Evolutionary conservation across 2,329 filamentous ascomycete genomes (phyloP).

Genomic region (Fusarium sp.): DNA sequence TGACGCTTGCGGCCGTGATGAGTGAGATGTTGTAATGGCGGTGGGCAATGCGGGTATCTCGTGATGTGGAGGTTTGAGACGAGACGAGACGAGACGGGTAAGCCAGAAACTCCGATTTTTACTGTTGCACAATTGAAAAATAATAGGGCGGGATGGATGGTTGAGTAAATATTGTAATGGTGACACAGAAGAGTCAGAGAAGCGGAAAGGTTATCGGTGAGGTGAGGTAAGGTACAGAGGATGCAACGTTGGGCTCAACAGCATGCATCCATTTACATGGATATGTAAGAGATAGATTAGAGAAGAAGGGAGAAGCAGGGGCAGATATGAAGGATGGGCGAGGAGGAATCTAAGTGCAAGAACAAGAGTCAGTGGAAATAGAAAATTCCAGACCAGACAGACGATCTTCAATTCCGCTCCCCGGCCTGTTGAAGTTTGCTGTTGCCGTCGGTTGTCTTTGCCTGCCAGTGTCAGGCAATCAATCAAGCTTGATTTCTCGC

Average conservation of each 20-base stretch:
- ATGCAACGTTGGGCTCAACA: constrained; percentile 35
- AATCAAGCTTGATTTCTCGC: constrained; percentile 13
- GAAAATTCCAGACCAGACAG: constrained; percentile 38
- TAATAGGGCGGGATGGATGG: constrained; percentile 1
- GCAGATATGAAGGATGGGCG: constrained; percentile 20
- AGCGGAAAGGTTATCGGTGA: constrained; percentile 15
- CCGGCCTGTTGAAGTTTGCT: constrained; percentile 6
- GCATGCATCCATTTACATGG: constrained; percentile 21
- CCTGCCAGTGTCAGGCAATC: constrained; percentile 32
- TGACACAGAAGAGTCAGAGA: constrained; percentile 25
- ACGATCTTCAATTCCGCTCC: constrained; percentile 7
- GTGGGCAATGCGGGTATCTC: constrained; percentile 38
- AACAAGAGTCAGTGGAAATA: constrained; percentile 35
- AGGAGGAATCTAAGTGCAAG: constrained; percentile 14
- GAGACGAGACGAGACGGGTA: constrained; percentile 3
- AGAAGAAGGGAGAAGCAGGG: constrained; percentile 19
- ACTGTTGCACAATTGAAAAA: constrained; percentile 6
- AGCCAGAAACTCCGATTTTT: constrained; percentile 1
- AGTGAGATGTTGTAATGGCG: constrained; percentile 31
- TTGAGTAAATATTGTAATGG: constrained; percentile 10
- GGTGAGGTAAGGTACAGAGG: constrained; percentile 11
- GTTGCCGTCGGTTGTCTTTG: constrained; percentile 6
- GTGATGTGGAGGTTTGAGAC: constrained; percentile 27
- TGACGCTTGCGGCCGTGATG: constrained; percentile 31
- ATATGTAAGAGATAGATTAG: constrained; percentile 32